These are phyloP conservation scores for Pleurotus sapidus DNA, from an alignment of 768 basidiomycete species.

Conservation along the genomic window DNA sequence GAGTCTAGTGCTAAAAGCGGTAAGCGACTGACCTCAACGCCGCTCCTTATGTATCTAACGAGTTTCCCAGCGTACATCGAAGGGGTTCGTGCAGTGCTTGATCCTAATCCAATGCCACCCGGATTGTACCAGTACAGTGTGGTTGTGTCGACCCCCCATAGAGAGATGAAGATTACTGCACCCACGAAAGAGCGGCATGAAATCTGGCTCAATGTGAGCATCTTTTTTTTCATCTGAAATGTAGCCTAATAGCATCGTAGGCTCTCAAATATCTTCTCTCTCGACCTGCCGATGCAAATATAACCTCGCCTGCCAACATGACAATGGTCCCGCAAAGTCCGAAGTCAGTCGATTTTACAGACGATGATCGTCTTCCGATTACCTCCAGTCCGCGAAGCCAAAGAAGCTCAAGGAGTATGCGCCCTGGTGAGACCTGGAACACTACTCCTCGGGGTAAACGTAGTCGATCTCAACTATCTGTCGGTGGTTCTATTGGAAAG, in stretches of 20 bases:
- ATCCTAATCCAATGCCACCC: slow-evolving; percentile 94
- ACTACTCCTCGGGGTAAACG: slow-evolving; percentile 76
- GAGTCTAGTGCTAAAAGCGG: slow-evolving; percentile 97
- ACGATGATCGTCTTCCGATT: slow-evolving; percentile 46
- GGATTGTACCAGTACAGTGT: slow-evolving; percentile 93
- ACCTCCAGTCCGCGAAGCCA: slow-evolving; percentile 73
- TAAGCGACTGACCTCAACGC: slow-evolving; percentile 39
- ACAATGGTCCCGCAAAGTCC: slow-evolving; percentile 46
- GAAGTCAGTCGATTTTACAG: slow-evolving; percentile 42
- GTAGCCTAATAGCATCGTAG: slow-evolving; percentile 36
- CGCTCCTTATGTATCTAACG: slow-evolving; percentile 11
- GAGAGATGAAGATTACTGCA: slow-evolving; percentile 99
- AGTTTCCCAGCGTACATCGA: slow-evolving; percentile 80
- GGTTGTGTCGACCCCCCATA: slow-evolving; percentile 85
- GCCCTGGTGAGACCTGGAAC: slow-evolving; percentile 64
- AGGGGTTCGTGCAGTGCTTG: slow-evolving; percentile 86
- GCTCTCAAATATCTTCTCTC: slow-evolving; percentile 89
- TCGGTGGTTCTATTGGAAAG: slow-evolving; percentile 74
- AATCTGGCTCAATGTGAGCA: slow-evolving; percentile 87
- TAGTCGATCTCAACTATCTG: slow-evolving; percentile 77
- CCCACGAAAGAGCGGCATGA: slow-evolving; percentile 94
- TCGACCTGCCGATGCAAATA: slow-evolving; percentile 49
- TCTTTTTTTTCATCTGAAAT: slow-evolving; percentile 8
- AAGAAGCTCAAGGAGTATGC: slow-evolving; percentile 60
- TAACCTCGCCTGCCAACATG: slow-evolving; percentile 36